Percentiles rank a stretch among this genome's conserved stretches.
phyloP scores from a whole-genome alignment of 1,284 basidiomycete species.

The Schizopora paradoxa region DNA sequence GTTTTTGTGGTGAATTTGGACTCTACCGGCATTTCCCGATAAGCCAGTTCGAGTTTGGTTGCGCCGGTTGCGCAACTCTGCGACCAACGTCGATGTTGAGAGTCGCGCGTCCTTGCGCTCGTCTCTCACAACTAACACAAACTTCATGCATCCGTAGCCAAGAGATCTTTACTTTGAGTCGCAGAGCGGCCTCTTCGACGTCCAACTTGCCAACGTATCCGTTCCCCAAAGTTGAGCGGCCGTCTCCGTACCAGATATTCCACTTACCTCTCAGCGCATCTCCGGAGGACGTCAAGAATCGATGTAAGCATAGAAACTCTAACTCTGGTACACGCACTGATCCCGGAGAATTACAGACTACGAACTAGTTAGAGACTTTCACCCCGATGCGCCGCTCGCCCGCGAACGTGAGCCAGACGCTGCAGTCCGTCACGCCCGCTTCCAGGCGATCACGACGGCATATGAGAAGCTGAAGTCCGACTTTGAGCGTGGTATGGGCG shows the following conservation, averaged over 20 bases:
- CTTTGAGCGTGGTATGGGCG: constrained; percentile 19
- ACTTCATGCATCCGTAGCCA: too few species aligned
- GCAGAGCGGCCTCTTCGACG: not conserved
- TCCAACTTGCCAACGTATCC: constrained; percentile 36
- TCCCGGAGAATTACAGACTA: constrained; percentile 45
- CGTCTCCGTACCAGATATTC: constrained; percentile 66
- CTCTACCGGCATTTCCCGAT: too few species aligned
- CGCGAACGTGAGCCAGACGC: constrained; percentile 37
- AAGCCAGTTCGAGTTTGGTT: too few species aligned
- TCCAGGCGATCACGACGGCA: constrained; percentile 55
- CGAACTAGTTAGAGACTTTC: constrained; percentile 64
- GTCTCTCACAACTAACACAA: too few species aligned
- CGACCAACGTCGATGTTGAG: too few species aligned
- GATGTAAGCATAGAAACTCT: constrained; percentile 38
- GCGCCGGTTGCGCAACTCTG: too few species aligned
- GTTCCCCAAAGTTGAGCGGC: constrained; percentile 47
- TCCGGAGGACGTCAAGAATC: constrained; percentile 53
- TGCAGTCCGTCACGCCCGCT: constrained; percentile 45
- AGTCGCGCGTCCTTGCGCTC: too few species aligned
- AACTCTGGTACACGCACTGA: not conserved
- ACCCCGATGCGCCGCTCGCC: constrained; percentile 58
- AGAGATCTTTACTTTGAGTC: too few species aligned
- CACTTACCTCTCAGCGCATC: constrained; percentile 53
- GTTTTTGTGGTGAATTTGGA: too few species aligned
- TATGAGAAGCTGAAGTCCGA: constrained; percentile 43